These are phyloP conservation scores for Trichoderma atroviride DNA, from an alignment of 2,329 filamentous ascomycete genomes.

Conservation along the genomic window DNA sequence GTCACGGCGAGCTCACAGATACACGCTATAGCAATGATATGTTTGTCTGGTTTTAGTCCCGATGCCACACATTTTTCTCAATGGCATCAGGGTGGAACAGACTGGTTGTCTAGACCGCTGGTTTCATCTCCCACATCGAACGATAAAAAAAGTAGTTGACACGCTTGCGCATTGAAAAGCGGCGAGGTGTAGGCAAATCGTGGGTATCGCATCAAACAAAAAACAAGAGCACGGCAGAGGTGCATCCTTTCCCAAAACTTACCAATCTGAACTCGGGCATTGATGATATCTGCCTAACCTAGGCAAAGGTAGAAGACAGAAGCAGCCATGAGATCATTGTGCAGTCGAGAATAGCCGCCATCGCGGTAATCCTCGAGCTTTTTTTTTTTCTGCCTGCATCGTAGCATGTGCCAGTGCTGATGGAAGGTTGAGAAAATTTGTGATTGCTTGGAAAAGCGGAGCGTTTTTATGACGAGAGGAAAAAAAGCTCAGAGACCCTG, in stretches of 20 bases:
- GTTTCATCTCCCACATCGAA: conserved; percentile 67
- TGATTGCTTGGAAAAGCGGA: conserved; percentile 20
- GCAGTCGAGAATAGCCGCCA: background rate
- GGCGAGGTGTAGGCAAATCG: conserved; percentile 65
- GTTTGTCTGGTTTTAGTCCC: conserved; percentile 68
- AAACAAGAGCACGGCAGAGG: background rate
- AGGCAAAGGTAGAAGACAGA: conserved; percentile 9
- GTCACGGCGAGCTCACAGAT: background rate
- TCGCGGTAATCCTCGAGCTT: background rate
- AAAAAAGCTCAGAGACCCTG: conserved; percentile 9
- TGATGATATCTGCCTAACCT: conserved; percentile 4
- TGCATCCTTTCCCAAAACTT: background rate
- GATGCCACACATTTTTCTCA: conserved; percentile 55
- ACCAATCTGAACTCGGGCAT: background rate
- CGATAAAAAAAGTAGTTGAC: conserved; percentile 59
- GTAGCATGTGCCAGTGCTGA: conserved; percentile 16
- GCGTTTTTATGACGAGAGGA: background rate
- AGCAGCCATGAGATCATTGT: background rate
- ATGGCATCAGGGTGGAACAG: conserved; percentile 67
- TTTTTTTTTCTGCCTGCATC: background rate
- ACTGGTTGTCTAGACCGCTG: conserved; percentile 68
- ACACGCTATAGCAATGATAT: conserved; percentile 38
- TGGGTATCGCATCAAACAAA: conserved; percentile 42
- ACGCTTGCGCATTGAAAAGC: conserved; percentile 58
- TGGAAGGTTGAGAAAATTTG: conserved; percentile 17